Base-by-base conservation (phyloP, 352 stramenopile genomes). In the Phytopythium litorale region DNA sequence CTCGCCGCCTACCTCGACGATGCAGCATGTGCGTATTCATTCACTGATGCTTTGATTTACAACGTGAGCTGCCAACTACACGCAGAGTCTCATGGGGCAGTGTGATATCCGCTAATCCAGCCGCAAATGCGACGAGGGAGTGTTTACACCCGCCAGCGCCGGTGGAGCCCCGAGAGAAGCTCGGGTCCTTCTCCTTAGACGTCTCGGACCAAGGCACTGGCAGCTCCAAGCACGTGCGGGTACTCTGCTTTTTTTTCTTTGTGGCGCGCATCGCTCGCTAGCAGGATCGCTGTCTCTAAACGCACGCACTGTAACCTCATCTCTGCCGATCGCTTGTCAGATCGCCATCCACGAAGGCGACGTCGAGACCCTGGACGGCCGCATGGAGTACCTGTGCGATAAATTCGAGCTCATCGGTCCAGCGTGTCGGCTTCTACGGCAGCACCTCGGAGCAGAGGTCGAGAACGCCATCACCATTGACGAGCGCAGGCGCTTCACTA, bases 1-100 rank as follows among this genome's bases (percentile, higher is more conserved):
- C 64, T 75, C 25, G 56, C 56, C 19, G 48, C 21, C 7, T 57
- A 62, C 38, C 18, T 75, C 15, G 56, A 58, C 4, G 51, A 58
- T n/a, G 9, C 25, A 18, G 12, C 52, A 8, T 19, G 52, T 58
- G 8, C 19, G 52, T 58, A 18, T 13, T 19, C n/a, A 46, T 12
- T 15, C 2, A 25, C 19, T 28, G 19, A 21, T 38, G 16, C 25
- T 56, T 12, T 33, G 35, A 2, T 38, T 13, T 38, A 38, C 7
- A 13, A 15, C 12, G 35, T 43, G 12, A 5, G 38, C 13, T 7
- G 21, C 7, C 18, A 45, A 7, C 16, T n/a, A 7, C 38, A 45
- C 38, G 1, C 16, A n/a, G 38, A 45, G 15, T n/a, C 38, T 45
- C 5, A 45, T 13, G 38, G 21, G 16, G 38, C 38, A 45, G 38